Base-by-base conservation (phyloP, 331 rosid species). In the Saraca asoca region DNA sequence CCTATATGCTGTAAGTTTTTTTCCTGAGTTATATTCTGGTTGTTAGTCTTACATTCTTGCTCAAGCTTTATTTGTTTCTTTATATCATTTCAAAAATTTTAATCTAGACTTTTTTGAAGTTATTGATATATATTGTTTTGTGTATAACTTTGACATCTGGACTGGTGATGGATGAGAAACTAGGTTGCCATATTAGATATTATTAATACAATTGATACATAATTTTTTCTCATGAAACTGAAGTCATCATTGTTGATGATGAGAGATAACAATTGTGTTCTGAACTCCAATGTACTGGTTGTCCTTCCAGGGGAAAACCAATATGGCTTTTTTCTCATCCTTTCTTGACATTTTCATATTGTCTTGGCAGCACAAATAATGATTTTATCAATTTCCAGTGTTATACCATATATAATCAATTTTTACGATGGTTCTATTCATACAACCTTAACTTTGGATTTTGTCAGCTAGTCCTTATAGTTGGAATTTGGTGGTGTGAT, bases 1-100 rank as follows among this genome's bases (percentile, higher is more conserved):
- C 17, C 82, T 94, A 15, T 94, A 94, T 66, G 99, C 99, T 73
- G 99, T 90, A 88, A 58, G 69, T 9, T 45, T 51, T 72, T 54
- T 34, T 59, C 41, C 16, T 14, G 11, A 4, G 31, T 19, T 5
- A 2, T 29, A 50, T 35, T 7, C 56, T 50, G 20, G 17, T 53
- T 55, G 14, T 12, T 16, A 12, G 19, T 44, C 33, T 54, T 45
- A 5, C 5, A 13, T 5, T 43, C 49, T 39, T 39, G 2, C 11
- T 39, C 37, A n/a, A 20, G 43, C 16, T 12, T 9, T 17, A 16
- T 6, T 12, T 35, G 41, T 18, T 57, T 58, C 7, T 33, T 2
- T 12, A 7, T 24, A 3, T 34, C 14, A 8, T 5, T 16, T 0
- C 0, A 15, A 12, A 24, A 51, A 71, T 2, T 41, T 15, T 16